A percentile compares a stretch with the other conserved stretches of the same genome.
Conservation (phyloP, 352 stramenopile genomes). For the Pythium phragmiticola region DNA sequence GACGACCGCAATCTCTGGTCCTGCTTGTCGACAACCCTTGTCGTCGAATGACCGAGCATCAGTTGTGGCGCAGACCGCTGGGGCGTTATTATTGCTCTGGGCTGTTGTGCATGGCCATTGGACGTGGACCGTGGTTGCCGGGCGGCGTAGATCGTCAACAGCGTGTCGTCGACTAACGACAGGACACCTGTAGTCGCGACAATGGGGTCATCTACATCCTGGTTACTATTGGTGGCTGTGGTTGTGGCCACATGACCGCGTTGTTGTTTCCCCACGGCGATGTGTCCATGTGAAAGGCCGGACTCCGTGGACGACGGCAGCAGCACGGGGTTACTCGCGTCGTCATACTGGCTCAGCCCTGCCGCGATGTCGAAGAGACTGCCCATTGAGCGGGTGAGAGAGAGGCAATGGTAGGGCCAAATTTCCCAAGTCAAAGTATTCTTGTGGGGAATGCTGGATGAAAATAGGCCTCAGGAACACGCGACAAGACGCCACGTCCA, state of each 20-base stretch:
- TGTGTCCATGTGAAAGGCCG: too few relatives aligned
- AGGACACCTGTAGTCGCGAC: constrained; percentile 22
- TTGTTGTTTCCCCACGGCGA: background rate
- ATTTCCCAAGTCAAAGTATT: background rate
- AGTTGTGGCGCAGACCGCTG: constrained; percentile 9
- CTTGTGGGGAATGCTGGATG: background rate
- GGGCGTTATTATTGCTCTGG: background rate
- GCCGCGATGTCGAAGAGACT: constrained; percentile 68
- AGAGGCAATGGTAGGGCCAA: background rate
- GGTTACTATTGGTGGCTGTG: constrained; percentile 8
- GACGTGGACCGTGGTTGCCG: background rate
- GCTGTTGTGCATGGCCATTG: background rate
- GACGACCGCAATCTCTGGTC: background rate
- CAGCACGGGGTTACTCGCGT: background rate
- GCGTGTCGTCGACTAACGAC: constrained; percentile 49
- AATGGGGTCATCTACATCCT: background rate
- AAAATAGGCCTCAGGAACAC: constrained; percentile 3
- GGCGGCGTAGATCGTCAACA: constrained; percentile 46
- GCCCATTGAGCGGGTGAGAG: constrained; percentile 24
- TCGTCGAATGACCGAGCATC: background rate
- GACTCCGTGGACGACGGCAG: background rate
- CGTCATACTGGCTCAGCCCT: constrained; percentile 42
- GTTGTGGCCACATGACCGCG: background rate
- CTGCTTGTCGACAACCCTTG: background rate
- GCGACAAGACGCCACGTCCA: background rate